These are phyloP conservation scores for Limtongozyma cylindracea DNA, from an alignment of 805 yeast genomes.

Conservation along the genomic window DNA sequence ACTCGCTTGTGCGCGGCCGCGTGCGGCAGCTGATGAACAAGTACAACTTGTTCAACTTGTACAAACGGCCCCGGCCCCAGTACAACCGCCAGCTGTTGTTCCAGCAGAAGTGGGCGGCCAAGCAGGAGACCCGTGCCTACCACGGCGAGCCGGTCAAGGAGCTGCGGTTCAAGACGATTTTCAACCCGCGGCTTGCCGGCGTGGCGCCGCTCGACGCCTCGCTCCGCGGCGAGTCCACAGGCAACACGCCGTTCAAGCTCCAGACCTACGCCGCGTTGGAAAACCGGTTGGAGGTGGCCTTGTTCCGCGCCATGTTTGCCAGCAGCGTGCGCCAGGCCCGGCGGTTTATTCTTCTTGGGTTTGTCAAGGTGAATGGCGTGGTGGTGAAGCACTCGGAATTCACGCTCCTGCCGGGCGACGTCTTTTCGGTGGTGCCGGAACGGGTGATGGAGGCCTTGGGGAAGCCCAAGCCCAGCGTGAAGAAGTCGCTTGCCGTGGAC, in stretches of 20 bases:
- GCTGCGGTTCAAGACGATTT: constrained; percentile 47
- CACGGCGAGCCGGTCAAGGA: constrained; percentile 91
- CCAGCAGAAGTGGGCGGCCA: constrained; percentile 83
- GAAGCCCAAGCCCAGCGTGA: constrained; percentile 52
- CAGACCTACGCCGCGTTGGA: constrained; percentile 82
- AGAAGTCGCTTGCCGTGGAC: constrained; percentile 43
- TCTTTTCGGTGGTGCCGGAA: constrained; percentile 67
- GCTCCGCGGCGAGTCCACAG: constrained; percentile 26
- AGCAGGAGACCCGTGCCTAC: constrained; percentile 79
- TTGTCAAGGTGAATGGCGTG: constrained; percentile 71
- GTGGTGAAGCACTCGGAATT: constrained; percentile 57
- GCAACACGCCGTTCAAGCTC: constrained; percentile 56
- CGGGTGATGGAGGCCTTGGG: constrained; percentile 74
- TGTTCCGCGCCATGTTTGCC: constrained; percentile 85
- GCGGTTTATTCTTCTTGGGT: constrained; percentile 57
- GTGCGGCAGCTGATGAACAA: constrained; percentile 84
- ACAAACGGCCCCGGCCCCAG: constrained; percentile 36
- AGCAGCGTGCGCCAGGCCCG: constrained; percentile 86
- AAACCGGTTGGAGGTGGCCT: constrained; percentile 69
- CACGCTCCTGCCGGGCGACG: constrained; percentile 61
- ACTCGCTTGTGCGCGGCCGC: constrained; percentile 39
- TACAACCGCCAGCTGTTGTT: constrained; percentile 43
- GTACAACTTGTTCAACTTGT: constrained; percentile 68
- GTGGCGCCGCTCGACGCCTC: constrained; percentile 81
- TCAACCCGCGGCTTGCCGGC: constrained; percentile 48